A percentile compares a stretch with the other conserved stretches of the same genome.
phyloP scores from a whole-genome alignment of 2,329 filamentous ascomycete genomes.

The Xylaria sp. region DNA sequence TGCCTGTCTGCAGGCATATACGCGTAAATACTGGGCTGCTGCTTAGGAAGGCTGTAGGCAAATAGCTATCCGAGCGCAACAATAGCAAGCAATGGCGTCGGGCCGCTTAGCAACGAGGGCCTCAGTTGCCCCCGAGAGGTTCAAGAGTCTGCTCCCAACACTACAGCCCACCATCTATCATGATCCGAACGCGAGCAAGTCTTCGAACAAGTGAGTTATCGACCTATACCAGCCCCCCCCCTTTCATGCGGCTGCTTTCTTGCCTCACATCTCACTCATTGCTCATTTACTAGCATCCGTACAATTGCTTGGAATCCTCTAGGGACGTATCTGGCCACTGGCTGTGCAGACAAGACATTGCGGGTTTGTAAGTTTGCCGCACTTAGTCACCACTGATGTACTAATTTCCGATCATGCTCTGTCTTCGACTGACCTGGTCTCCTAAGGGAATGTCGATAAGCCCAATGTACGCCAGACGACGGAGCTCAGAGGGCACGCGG shows the following conservation, averaged over 20 bases:
- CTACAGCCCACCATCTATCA: constrained; percentile 51
- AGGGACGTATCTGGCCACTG: constrained; percentile 85
- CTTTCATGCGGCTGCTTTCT: neutral
- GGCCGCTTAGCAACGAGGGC: constrained; percentile 44
- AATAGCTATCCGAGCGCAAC: neutral
- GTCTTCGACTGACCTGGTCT: constrained; percentile 19
- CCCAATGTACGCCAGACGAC: constrained; percentile 79
- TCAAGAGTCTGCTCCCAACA: constrained; percentile 49
- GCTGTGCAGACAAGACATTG: constrained; percentile 74
- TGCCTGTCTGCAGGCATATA: too few species aligned
- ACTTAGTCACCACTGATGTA: neutral
- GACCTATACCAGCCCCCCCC: neutral
- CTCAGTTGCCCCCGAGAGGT: constrained; percentile 50
- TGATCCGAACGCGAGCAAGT: constrained; percentile 47
- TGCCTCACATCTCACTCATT: neutral
- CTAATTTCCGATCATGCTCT: neutral
- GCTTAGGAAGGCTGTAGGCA: neutral
- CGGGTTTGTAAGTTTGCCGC: constrained; percentile 71
- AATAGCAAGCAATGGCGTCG: constrained; percentile 43
- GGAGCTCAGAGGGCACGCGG: constrained; percentile 75
- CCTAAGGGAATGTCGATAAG: constrained; percentile 79
- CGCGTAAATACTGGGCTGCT: neutral
- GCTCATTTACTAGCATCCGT: constrained; percentile 66
- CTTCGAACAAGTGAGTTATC: constrained; percentile 47
- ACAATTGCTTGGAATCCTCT: constrained; percentile 91